Base-by-base conservation (phyloP, 179 eudicot species). In the Beta lomatogona region DNA sequence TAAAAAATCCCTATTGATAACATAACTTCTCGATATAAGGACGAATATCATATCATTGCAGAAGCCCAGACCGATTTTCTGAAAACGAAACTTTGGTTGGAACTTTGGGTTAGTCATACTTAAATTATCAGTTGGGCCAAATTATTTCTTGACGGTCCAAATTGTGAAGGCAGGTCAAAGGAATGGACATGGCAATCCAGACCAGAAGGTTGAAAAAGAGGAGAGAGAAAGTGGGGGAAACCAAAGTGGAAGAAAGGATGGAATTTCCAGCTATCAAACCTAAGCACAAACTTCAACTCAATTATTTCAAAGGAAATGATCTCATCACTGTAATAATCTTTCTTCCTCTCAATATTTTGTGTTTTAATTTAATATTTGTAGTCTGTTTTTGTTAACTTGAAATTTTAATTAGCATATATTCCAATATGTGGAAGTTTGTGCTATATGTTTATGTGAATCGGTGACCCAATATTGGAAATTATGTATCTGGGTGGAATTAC, bases 221-320 rank as follows among this genome's bases (percentile, higher is more conserved):
- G 61, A 80, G 64, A 82, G 58, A 69, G 75, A 74, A 53, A 85
- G 77, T 90, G 86, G 90, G 88, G 81, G 5, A 91, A 87, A 69
- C 81, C 44, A 59, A 80, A 80, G 70, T 84, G 89, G 18, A 60
- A 89, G 81, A 82, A 79, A 81, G 31, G 84, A 87, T 87, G 88
- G 88, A 79, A 57, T 94, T 93, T 92, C 99, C 99, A 3, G 53
- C 81, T 2, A 86, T 94, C 81, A 94, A 94, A 90, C 89, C 93
- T 16, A 95, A 92, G 89, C 58, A 86, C 8, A 83, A 90, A 80
- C 96, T 95, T 65, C 88, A 79, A 64, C 60, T 88, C 76, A 91
- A 79, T 82, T 90, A 82, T 73, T 90, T 95, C 81, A 91, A 91
- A 85, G 88, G 79, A 63, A 83, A 85, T 54, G 92, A 95, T 87